These are phyloP conservation scores for Globisporangium nodosum DNA, from an alignment of 352 stramenopile genomes.

Conservation along the genomic window DNA sequence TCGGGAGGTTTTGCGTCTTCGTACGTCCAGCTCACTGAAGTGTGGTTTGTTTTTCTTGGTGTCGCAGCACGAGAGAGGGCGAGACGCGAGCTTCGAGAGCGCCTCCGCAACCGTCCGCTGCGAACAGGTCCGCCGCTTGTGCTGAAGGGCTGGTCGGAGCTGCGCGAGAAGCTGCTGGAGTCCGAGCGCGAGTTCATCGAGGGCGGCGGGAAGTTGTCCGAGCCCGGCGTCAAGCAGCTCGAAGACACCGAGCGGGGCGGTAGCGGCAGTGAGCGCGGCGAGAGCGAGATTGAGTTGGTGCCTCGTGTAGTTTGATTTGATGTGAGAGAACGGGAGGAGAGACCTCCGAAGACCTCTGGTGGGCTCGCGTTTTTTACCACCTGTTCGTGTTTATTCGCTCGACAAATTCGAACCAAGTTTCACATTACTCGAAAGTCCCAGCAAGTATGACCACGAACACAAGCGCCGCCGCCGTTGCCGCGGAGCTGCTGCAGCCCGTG, in stretches of 20 bases:
- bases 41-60: background rate
- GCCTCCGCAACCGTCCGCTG: conserved; percentile 4
- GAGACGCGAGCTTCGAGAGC: conserved; percentile 9
- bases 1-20: background rate
- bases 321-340: background rate
- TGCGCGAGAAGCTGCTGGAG: conserved; percentile 17
- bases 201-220: conserved; percentile 2
- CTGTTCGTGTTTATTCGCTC: background rate
- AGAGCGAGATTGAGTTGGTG: background rate
- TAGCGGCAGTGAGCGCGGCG: background rate
- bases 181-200: conserved; percentile 15
- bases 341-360: too few relatives aligned
- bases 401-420: background rate
- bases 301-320: background rate
- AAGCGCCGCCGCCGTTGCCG: background rate
- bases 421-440: too few relatives aligned
- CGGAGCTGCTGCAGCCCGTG: background rate
- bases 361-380: background rate
- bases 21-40: too few relatives aligned
- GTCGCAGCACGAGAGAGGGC: conserved; percentile 1
- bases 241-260: background rate
- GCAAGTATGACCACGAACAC: background rate
- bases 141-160: conserved; percentile 12
- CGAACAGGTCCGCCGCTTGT: conserved; percentile 7
- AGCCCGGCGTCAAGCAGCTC: background rate